A percentile compares a stretch with the other conserved stretches of the same genome.
Evolutionary conservation across 2,329 filamentous ascomycete genomes (phyloP).

Genomic region (Trichoderma oligosporum): DNA sequence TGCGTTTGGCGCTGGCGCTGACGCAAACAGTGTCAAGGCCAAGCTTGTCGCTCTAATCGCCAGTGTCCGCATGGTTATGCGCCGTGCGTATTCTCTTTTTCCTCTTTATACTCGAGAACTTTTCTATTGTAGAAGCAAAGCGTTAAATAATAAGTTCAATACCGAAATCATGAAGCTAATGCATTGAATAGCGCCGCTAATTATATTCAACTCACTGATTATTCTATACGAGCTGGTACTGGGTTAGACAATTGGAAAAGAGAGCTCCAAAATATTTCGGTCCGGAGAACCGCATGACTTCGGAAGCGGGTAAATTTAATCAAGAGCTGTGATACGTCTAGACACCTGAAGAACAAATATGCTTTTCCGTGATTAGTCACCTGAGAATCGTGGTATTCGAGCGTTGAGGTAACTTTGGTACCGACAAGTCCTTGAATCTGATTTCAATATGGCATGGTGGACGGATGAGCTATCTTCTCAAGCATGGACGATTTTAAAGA

Average conservation of each 20-base stretch:
- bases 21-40: slow-evolving; percentile 70
- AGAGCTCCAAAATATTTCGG: background rate
- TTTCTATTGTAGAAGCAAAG: too few species aligned
- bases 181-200: slow-evolving; percentile 66
- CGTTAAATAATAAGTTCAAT: too few species aligned
- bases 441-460: background rate
- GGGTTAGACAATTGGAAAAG: background rate
- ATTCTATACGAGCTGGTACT: slow-evolving; percentile 75
- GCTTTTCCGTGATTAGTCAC: background rate
- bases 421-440: background rate
- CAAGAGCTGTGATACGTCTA: too few species aligned
- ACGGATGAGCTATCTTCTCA: too few species aligned
- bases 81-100: slow-evolving; percentile 55
- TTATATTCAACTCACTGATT: slow-evolving; percentile 76
- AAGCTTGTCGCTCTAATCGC: slow-evolving; percentile 88
- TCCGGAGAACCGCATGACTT: background rate
- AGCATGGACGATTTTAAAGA: background rate
- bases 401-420: background rate
- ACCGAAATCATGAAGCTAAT: background rate
- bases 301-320: background rate
- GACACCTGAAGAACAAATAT: background rate
- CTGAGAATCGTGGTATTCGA: background rate
- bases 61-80: slow-evolving; percentile 85
- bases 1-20: slow-evolving; percentile 69
- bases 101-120: too few species aligned